A percentile compares a stretch with the other conserved stretches of the same genome.
Conservation (phyloP, 495 filamentous ascomycete species). For the Xylaria sp. region DNA sequence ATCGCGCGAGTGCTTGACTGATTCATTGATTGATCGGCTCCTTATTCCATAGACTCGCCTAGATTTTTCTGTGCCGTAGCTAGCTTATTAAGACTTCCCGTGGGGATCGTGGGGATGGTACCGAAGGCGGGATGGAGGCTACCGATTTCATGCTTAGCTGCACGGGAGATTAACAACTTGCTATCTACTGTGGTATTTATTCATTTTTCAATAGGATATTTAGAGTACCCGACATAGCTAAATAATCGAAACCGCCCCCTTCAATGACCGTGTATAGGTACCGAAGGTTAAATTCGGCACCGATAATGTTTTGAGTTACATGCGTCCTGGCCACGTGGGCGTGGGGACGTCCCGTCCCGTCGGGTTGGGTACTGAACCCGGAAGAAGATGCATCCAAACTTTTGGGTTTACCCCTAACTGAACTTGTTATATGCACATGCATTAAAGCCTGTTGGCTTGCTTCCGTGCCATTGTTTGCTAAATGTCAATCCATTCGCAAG, state of each 20-base stretch:
- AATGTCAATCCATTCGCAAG: no score
- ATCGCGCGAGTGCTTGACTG: no score
- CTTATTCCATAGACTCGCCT: background rate
- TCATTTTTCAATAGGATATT: background rate
- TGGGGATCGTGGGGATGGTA: background rate
- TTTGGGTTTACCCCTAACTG: no score
- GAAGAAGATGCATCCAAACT: background rate
- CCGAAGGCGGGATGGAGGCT: background rate
- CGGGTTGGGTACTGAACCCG: background rate
- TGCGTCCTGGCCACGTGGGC: background rate
- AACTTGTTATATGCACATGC: no score
- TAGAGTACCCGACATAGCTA: no score
- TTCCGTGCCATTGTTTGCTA: no score
- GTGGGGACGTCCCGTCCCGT: background rate
- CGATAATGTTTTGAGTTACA: background rate
- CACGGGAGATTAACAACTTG: background rate
- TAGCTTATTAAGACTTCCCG: background rate
- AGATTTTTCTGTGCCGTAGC: background rate
- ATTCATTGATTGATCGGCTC: background rate
- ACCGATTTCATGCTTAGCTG: background rate
- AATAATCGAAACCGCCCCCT: background rate
- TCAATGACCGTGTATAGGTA: background rate
- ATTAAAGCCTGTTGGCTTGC: no score
- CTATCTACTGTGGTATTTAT: no score
- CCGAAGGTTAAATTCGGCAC: background rate